Evolutionary conservation across 208 protist species (phyloP).

Genomic region (Leishmania mexicana): DNA sequence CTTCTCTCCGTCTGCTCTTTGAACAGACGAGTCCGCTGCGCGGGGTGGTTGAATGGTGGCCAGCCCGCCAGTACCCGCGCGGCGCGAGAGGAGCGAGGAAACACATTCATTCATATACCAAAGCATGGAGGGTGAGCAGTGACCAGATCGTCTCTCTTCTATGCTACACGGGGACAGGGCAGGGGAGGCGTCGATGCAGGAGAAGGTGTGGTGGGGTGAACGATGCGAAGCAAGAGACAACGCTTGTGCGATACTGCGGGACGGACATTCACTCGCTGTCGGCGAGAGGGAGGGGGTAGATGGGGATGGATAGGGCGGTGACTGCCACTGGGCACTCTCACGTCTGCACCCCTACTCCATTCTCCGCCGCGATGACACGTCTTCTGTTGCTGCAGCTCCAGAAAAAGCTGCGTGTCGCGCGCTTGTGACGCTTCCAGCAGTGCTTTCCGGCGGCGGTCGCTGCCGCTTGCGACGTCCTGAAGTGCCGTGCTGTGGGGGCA

Average conservation of each 20-base stretch:
- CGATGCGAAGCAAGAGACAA: not conserved
- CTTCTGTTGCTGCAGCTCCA: not conserved
- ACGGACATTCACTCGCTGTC: not conserved
- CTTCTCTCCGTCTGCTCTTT: not conserved
- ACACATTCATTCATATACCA: not conserved
- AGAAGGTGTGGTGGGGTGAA: not conserved
- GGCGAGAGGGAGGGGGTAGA: not conserved
- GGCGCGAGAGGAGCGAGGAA: not conserved
- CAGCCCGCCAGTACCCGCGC: not conserved
- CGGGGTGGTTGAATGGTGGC: not conserved
- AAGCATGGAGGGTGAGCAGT: not conserved
- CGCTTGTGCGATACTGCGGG: not conserved
- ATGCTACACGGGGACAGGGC: not conserved
- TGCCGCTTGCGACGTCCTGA: slow-evolving; percentile 18
- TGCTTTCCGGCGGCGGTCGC: slow-evolving; percentile 6
- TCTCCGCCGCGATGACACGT: not conserved
- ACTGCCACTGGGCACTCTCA: not conserved
- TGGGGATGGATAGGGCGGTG: not conserved
- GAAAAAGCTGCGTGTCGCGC: not conserved
- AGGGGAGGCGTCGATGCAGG: not conserved
- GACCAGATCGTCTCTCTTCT: not conserved
- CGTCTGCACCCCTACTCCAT: slow-evolving; percentile 5
- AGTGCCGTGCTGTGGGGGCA: not conserved
- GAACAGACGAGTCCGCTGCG: not conserved
- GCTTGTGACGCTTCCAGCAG: not conserved